phyloP scores from a whole-genome alignment of 2,329 filamentous ascomycete species.

The Xylariales sp. region DNA sequence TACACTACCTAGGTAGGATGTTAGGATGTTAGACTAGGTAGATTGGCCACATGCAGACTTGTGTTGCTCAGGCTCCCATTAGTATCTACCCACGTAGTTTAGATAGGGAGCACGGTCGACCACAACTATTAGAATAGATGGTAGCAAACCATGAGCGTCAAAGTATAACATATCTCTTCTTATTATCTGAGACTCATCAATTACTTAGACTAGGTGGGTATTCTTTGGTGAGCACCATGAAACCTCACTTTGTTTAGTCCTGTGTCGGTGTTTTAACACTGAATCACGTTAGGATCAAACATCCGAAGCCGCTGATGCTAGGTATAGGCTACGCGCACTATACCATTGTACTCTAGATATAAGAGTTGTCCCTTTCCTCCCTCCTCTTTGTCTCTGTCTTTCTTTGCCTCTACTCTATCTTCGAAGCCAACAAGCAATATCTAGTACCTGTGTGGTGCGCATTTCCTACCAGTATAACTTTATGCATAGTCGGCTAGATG shows the following conservation, averaged over 20 bases:
- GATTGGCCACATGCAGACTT: neutral
- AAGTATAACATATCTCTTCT: neutral
- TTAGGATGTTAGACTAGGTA: neutral
- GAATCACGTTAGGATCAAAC: slow-evolving; percentile 15
- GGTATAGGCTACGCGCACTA: neutral
- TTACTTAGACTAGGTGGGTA: neutral
- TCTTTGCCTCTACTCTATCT: neutral
- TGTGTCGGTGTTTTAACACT: neutral
- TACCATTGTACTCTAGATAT: neutral
- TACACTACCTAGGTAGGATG: too few relatives aligned
- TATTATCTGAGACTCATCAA: slow-evolving; percentile 8
- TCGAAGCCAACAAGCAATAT: too few relatives aligned
- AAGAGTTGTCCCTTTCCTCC: neutral
- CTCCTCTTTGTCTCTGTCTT: neutral
- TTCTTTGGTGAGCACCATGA: neutral
- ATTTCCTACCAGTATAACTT: neutral
- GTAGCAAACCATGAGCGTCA: neutral
- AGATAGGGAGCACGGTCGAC: neutral
- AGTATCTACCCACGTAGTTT: neutral
- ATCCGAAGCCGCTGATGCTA: slow-evolving; percentile 24
- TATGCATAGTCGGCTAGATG: slow-evolving; percentile 16
- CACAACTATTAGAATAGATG: neutral
- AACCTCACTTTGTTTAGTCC: neutral
- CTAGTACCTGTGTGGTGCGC: slow-evolving; percentile 16
- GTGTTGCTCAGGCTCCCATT: slow-evolving; percentile 11